A percentile compares a stretch with the other conserved stretches of the same genome.
Conservation (phyloP, 345 rosid genomes). For the Atalantia buxifolia region DNA sequence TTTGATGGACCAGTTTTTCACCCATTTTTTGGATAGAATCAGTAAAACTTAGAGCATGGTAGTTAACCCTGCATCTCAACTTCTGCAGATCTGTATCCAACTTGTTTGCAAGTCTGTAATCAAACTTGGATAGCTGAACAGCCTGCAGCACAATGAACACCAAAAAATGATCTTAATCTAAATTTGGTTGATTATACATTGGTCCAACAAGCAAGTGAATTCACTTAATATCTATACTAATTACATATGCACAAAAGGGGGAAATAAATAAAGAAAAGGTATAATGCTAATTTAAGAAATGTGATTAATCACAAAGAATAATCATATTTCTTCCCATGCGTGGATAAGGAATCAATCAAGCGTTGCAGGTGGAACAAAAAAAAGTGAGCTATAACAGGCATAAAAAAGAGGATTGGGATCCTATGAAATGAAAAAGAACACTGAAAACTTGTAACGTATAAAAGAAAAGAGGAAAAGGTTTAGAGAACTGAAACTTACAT, state of each 20-base stretch:
- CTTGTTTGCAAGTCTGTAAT: conserved; percentile 91
- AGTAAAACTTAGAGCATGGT: conserved; percentile 85
- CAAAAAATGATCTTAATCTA: background rate
- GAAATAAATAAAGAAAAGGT: background rate
- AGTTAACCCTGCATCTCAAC: conserved; percentile 94
- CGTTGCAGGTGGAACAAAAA: background rate
- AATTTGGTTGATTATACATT: background rate
- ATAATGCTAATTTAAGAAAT: background rate
- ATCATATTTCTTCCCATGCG: background rate
- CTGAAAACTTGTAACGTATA: background rate
- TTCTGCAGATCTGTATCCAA: conserved; percentile 81
- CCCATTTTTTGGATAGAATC: conserved; percentile 82
- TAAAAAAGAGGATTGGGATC: background rate
- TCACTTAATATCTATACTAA: background rate
- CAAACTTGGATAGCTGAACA: conserved; percentile 83
- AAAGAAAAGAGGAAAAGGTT: conserved; percentile 14
- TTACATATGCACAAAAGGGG: background rate
- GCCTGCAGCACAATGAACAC: conserved; percentile 46
- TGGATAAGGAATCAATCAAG: background rate
- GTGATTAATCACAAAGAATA: background rate
- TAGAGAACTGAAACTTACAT: conserved; percentile 73
- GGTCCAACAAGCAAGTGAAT: background rate
- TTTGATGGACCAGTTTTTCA: conserved; percentile 54
- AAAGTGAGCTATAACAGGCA: background rate
- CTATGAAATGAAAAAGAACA: background rate